Base-by-base conservation (phyloP, 2,329 filamentous ascomycete genomes). In the Beauveria sp. region DNA sequence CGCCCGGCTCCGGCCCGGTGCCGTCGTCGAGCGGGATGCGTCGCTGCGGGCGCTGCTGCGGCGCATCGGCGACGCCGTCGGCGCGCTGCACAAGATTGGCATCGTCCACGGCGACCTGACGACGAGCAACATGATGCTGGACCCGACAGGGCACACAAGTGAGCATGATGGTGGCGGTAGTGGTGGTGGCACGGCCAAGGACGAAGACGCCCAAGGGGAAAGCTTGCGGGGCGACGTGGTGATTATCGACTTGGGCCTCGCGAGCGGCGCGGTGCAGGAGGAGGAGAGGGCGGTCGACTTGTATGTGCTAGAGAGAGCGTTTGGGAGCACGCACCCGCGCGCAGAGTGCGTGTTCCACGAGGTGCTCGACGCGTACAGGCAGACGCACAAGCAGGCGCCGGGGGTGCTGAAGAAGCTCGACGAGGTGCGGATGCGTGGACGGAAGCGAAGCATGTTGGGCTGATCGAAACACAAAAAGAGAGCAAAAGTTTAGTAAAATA, bases 391-490 rank as follows among this genome's bases (percentile, higher is more conserved):
- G 76, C 89, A 89, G 18, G 89, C 90, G 0, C 82, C 78, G 61
- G 78, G 84, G 22, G 91, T 92, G 24, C 74, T 99, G 71, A 91
- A 85, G 77, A 89, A 87, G 72, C 75, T 99, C 64, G 92, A 96
- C 72, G 93, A 96, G 66, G 94, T 99, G 52, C 85, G 94, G 71
- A 85, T 96, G 87, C 86, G 94, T 72, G 94, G 94, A 3, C 82
- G 94, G 71, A 99, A 99, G 84, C 88, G 91, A 75, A 97, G 92
- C 73, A 99, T 99, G 94, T 73, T 99, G 67, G 94, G 94, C 30
- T 97, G 40, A 57, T 40, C 6, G 9, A 16, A 28, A 14, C 2
- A 44, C 12, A 24, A n/a, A 3, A 43, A n/a, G 9, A 24, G 43
- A 37, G 9, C 22, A 8, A 24, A n/a, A 47, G 34, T 16, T 10